These are phyloP conservation scores for Ettlia oleoabundans DNA, from an alignment of 139 green algal genomes.

Conservation along the genomic window DNA sequence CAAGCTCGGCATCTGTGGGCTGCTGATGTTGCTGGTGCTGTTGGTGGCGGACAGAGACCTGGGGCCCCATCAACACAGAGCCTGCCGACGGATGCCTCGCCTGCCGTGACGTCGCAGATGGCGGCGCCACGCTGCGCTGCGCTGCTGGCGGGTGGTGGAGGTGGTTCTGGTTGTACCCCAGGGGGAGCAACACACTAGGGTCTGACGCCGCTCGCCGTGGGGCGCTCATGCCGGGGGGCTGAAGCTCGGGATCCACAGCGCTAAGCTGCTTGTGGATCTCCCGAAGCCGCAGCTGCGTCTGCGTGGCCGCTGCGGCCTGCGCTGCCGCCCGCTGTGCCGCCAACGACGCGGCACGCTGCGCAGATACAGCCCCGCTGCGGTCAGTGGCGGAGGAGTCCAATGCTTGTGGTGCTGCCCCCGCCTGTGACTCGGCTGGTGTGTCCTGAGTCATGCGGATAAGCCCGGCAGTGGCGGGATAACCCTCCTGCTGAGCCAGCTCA, in stretches of 20 bases:
- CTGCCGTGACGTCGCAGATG: no score
- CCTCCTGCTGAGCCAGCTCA: conserved; percentile 7
- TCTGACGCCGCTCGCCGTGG: neutral
- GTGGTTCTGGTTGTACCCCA: no score
- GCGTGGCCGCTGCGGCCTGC: neutral
- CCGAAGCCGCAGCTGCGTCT: neutral
- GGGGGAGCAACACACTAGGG: no score
- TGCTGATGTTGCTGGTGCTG: no score
- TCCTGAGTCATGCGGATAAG: neutral
- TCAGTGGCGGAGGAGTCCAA: no score
- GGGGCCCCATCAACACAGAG: no score
- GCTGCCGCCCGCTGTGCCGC: neutral
- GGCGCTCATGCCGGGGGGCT: neutral
- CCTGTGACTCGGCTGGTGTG: neutral
- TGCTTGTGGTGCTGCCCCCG: neutral
- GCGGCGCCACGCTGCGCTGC: no score
- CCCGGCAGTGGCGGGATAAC: conserved; percentile 11
- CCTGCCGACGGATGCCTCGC: no score
- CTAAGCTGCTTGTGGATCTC: neutral
- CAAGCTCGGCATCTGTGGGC: no score
- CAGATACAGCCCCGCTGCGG: no score
- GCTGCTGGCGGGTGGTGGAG: neutral
- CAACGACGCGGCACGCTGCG: neutral
- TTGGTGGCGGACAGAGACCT: no score
- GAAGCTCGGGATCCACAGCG: neutral